Base-by-base conservation (phyloP, 2,329 filamentous ascomycete species). In the Zymoseptoria crescenta region DNA sequence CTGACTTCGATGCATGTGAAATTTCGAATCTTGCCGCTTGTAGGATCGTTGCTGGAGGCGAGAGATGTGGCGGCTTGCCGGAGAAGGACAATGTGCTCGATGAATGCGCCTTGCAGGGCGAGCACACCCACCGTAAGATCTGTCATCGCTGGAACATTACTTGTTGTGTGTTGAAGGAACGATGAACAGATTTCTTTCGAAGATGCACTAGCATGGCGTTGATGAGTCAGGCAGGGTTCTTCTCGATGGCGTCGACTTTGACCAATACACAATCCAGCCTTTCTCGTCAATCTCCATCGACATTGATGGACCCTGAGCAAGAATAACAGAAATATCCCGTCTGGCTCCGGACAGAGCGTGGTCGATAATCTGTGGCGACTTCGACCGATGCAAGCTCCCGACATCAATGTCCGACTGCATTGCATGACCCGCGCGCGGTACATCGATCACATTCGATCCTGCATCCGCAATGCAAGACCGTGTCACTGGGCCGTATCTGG, bases 71-170 rank as follows among this genome's bases (percentile, higher is more conserved):
- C 82, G 5, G 92, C 91, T 63, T 83, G 81, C 65, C 82, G 82
- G 45, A 97, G 80, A 45, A 96, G 83, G 64, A 84, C 80, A 59
- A 96, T 73, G 77, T 99, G 93, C 74, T 99, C 93, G 69, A 85
- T 82, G 74, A 97, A 96, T 59, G 92, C 93, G 68, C 94, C 94
- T 76, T 99, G 94, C 19, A 99, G 83, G 65, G 94, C 85, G 45
- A 87, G 79, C 35, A 87, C 84, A 63, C 84, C 84, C 52, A 87
- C 77, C 16, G 80, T 83, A 58, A 84, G 73, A 29, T 61, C 49
- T 24, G 57, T 61, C 57, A 58, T 67, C 59, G 50, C 62, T n/a
- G 35, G 49, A 13, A 21, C 52, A 49, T 53, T 58, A 49, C 49
- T 53, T 54, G 57, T 54, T 45, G 35, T 45, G 29, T n/a, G 35